phyloP scores from a whole-genome alignment of 129 eudicot species.

The Pittosporum tobira region DNA sequence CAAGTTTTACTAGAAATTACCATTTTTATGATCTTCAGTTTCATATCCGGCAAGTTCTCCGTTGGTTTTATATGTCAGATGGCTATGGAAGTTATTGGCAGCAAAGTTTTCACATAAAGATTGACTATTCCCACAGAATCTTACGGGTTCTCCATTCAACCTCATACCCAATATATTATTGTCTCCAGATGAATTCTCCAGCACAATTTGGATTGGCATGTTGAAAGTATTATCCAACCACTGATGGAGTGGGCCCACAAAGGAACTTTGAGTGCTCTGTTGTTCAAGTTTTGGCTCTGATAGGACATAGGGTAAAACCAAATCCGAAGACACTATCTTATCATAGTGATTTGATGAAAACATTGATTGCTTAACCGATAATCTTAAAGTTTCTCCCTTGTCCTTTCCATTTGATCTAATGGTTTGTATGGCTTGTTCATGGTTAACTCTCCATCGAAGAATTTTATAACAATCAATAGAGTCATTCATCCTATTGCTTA shows the following conservation, averaged over 20 bases:
- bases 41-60: conserved; percentile 2
- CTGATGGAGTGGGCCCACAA: conserved; percentile 28
- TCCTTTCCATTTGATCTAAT: conserved; percentile 15
- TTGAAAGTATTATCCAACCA: conserved; percentile 30
- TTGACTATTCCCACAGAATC: conserved; percentile 29
- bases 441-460: conserved; percentile 7
- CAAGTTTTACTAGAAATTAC: conserved; percentile 28
- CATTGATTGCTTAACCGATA: conserved; percentile 20
- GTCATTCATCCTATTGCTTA: conserved; percentile 19
- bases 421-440: conserved; percentile 11
- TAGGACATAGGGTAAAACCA: conserved; percentile 37
- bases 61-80: background rate
- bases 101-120: conserved; percentile 23
- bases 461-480: conserved; percentile 13
- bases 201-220: conserved; percentile 15
- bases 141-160: conserved; percentile 29
- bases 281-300: conserved; percentile 18
- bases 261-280: conserved; percentile 20
- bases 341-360: conserved; percentile 19
- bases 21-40: conserved; percentile 9
- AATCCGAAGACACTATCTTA: conserved; percentile 29
- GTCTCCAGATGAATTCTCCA: conserved; percentile 26
- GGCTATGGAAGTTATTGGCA: conserved; percentile 16
- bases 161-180: conserved; percentile 20
- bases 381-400: conserved; percentile 18